These are phyloP conservation scores for Oryza rufipogon DNA, from an alignment of 176 grass and related monocot genomes.

Conservation along the genomic window DNA sequence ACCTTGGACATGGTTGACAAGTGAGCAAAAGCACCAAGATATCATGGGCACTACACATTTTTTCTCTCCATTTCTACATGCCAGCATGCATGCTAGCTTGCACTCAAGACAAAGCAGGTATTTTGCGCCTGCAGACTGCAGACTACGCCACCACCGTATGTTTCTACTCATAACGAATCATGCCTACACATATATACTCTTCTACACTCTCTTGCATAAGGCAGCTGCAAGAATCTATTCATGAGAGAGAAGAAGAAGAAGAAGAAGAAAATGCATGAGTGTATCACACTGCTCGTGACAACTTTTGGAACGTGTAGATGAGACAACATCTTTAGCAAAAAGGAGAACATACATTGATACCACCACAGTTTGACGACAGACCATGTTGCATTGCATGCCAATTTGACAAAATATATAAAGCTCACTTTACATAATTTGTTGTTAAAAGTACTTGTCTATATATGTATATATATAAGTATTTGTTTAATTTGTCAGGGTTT, in stretches of 20 bases:
- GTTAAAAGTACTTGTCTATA: conserved; percentile 4
- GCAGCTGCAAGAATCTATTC: conserved; percentile 10
- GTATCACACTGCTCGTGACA: conserved; percentile 33
- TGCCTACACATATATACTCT: not conserved
- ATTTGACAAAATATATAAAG: not conserved
- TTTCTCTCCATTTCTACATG: too few relatives aligned
- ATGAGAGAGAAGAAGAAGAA: not conserved
- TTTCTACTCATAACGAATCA: conserved; percentile 48
- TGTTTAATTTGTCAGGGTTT: not conserved
- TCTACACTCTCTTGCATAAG: not conserved
- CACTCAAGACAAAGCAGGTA: conserved; percentile 37
- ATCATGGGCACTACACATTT: conserved; percentile 25
- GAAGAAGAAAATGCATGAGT: not conserved
- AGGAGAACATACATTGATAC: not conserved
- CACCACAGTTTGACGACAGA: not conserved
- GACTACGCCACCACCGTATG: conserved; percentile 42
- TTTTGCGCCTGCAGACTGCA: not conserved
- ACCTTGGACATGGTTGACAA: not conserved
- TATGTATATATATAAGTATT: too few relatives aligned
- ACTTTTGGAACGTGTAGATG: conserved; percentile 40
- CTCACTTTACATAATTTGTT: not conserved
- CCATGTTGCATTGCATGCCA: not conserved
- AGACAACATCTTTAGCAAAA: conserved; percentile 38
- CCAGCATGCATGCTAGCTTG: not conserved
- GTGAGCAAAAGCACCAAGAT: conserved; percentile 14